phyloP scores from a whole-genome alignment of 345 rosid species.

The Lepidium aucheri region DNA sequence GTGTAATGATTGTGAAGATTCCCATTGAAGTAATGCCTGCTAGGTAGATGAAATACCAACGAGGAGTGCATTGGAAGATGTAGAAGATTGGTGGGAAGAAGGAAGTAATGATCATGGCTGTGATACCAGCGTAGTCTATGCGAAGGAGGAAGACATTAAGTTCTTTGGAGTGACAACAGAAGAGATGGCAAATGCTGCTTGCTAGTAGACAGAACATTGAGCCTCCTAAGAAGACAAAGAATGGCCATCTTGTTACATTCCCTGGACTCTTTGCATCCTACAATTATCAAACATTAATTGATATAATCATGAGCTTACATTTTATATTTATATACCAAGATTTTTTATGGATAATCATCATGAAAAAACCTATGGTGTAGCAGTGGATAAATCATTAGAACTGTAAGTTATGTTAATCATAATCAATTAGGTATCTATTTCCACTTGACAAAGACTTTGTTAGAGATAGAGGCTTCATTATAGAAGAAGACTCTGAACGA shows the following conservation, averaged over 20 bases:
- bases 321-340: no score
- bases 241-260: slow-evolving; percentile 67
- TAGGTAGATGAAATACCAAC: slow-evolving; percentile 70
- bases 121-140: slow-evolving; percentile 66
- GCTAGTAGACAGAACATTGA: slow-evolving; percentile 83
- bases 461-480: no score
- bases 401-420: no score
- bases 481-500: no score
- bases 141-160: slow-evolving; percentile 50
- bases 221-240: slow-evolving; percentile 66
- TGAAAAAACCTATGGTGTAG: no score
- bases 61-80: slow-evolving; percentile 72
- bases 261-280: slow-evolving; percentile 43
- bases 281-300: slow-evolving; percentile 11
- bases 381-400: no score
- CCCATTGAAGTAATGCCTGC: slow-evolving; percentile 72
- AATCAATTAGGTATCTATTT: no score
- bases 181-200: slow-evolving; percentile 80
- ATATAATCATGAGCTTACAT: slow-evolving; percentile 6
- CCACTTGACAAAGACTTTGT: not conserved
- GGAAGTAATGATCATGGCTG: slow-evolving; percentile 86
- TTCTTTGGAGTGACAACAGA: slow-evolving; percentile 67
- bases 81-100: slow-evolving; percentile 86
- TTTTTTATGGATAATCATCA: no score
- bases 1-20: slow-evolving; percentile 54